Percentiles rank a stretch among this genome's conserved stretches.
phyloP scores from a whole-genome alignment of 345 rosid species.

The Hibiscus mutabilis region DNA sequence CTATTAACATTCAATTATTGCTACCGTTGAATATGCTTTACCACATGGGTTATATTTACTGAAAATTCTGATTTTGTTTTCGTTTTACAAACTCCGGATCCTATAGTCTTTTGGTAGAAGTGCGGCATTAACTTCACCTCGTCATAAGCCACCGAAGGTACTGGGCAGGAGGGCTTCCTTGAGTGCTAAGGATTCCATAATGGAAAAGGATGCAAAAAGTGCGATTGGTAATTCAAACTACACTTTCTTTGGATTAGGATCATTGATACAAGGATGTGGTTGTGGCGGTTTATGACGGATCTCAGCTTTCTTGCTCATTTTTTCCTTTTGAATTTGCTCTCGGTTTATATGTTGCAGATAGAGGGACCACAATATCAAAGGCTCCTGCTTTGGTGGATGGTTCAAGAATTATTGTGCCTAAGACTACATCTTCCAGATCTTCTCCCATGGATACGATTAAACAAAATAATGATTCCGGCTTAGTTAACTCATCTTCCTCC shows the following conservation, averaged over 20 bases:
- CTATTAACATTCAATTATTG: not conserved
- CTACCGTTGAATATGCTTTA: not conserved
- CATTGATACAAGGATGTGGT: not conserved
- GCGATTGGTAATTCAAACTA: slow-evolving; percentile 25
- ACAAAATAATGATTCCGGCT: no score
- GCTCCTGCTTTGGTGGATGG: slow-evolving; percentile 22
- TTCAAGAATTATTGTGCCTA: slow-evolving; percentile 31
- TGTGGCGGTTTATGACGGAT: no score
- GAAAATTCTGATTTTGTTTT: slow-evolving; percentile 2
- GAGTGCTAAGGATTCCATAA: slow-evolving; percentile 40
- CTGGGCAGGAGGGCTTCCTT: slow-evolving; percentile 39
- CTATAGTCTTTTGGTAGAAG: slow-evolving; percentile 33
- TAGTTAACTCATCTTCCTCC: slow-evolving; percentile 17
- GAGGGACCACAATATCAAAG: slow-evolving; percentile 32
- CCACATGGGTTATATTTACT: not conserved
- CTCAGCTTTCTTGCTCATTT: not conserved
- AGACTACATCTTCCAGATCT: slow-evolving; percentile 22
- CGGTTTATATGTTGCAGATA: slow-evolving; percentile 35
- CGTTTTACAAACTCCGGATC: slow-evolving; percentile 10
- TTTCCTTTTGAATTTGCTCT: slow-evolving; percentile 12
- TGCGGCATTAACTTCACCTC: slow-evolving; percentile 30
- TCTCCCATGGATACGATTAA: slow-evolving; percentile 24
- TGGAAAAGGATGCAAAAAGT: slow-evolving; percentile 41
- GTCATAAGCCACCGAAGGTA: slow-evolving; percentile 44
- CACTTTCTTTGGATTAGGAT: not conserved